Evolutionary conservation across 192 early-diverging fungal genomes (phyloP).

Genomic region (Umbelopsis isabellina): DNA sequence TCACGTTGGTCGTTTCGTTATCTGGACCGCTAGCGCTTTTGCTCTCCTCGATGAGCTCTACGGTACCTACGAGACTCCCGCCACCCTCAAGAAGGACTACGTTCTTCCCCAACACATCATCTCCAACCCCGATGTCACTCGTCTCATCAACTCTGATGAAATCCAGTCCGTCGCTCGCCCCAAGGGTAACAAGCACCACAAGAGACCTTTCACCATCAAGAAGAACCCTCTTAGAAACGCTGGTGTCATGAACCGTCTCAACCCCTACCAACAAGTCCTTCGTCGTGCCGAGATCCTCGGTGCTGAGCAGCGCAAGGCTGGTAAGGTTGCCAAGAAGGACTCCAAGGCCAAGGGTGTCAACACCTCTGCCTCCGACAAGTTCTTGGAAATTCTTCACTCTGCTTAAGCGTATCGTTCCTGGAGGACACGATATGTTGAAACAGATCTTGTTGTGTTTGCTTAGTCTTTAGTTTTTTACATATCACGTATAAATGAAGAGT

Average conservation of each 20-base stretch:
- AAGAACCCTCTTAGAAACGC: constrained; percentile 98
- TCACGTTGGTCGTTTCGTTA: constrained; percentile 98
- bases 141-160: constrained; percentile 96
- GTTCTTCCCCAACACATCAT: constrained; percentile 86
- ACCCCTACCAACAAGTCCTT: constrained; percentile 94
- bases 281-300: constrained; percentile 75
- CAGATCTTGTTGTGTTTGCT: constrained; percentile 8
- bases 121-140: constrained; percentile 92
- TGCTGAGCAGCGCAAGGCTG: constrained; percentile 55
- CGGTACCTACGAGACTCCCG: constrained; percentile 80
- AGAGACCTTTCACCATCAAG: constrained; percentile 96
- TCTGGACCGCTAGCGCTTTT: constrained; percentile 97
- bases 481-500: neutral
- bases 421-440: neutral
- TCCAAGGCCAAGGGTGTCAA: constrained; percentile 27
- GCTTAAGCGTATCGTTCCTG: constrained; percentile 28
- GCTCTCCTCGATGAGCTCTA: constrained; percentile 90
- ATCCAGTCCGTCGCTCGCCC: constrained; percentile 92
- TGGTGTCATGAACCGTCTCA: constrained; percentile 90
- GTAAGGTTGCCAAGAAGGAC: constrained; percentile 61
- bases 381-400: constrained; percentile 41
- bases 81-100: constrained; percentile 88
- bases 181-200: constrained; percentile 77
- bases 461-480: neutral
- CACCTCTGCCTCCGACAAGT: constrained; percentile 39